phyloP scores from a whole-genome alignment of 805 yeast species.

The Myxozyma vanderwaltii region DNA sequence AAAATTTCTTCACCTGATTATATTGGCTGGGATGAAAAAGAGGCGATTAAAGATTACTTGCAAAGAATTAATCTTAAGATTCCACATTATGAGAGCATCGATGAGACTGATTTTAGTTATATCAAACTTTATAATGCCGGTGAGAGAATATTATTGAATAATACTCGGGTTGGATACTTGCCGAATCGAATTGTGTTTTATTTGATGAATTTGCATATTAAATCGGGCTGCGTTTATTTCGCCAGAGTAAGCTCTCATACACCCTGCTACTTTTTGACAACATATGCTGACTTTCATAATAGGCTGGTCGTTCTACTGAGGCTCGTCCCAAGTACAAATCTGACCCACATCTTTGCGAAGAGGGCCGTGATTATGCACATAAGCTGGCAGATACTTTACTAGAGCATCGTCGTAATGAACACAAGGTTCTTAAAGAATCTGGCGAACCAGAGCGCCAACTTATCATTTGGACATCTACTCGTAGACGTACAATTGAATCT shows the following conservation, averaged over 20 bases:
- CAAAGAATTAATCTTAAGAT: conserved; percentile 68
- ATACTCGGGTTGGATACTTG: conserved; percentile 83
- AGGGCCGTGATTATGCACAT: conserved; percentile 68
- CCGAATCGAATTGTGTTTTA: conserved; percentile 89
- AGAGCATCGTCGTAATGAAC: conserved; percentile 40
- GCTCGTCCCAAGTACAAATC: conserved; percentile 61
- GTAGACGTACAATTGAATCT: conserved; percentile 79
- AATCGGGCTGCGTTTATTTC: conserved; percentile 87
- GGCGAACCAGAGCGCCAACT: conserved; percentile 44
- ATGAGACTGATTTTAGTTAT: conserved; percentile 59
- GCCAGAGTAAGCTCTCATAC: conserved; percentile 71
- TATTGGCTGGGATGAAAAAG: conserved; percentile 66
- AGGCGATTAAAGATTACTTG: conserved; percentile 76
- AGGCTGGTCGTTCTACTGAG: conserved; percentile 49
- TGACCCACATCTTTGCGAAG: conserved; percentile 81
- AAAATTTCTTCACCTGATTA: conserved; percentile 72
- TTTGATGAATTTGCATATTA: conserved; percentile 85
- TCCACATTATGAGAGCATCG: conserved; percentile 64
- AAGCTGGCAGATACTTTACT: conserved; percentile 61
- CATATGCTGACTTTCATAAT: neutral
- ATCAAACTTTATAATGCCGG: conserved; percentile 91
- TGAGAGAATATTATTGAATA: conserved; percentile 74
- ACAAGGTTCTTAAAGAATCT: conserved; percentile 16
- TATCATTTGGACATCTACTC: conserved; percentile 94
- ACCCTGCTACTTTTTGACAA: neutral